These are phyloP conservation scores for Litsea cubeba DNA, from an alignment of 164 flowering plant genomes.

Conservation along the genomic window DNA sequence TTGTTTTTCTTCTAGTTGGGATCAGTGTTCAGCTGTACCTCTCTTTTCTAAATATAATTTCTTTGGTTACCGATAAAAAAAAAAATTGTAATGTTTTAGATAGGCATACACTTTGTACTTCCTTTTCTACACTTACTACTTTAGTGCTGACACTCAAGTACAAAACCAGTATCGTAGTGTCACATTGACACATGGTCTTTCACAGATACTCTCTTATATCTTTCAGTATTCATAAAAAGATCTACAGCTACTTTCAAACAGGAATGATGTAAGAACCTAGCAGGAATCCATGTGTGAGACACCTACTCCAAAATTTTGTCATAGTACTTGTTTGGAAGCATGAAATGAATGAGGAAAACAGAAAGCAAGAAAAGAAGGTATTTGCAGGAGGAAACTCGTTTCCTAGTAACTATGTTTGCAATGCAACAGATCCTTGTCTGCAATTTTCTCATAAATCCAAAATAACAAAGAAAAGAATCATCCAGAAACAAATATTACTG, in stretches of 20 bases:
- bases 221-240: too few species aligned
- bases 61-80: too few species aligned
- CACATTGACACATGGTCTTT: too few species aligned
- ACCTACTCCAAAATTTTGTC: not conserved
- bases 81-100: too few species aligned
- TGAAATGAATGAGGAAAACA: not conserved
- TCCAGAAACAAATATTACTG: not conserved
- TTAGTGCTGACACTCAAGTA: too few species aligned
- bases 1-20: too few species aligned
- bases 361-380: not conserved
- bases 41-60: too few species aligned
- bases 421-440: not conserved
- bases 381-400: not conserved
- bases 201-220: too few species aligned
- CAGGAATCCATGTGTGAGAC: not conserved
- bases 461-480: not conserved
- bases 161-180: too few species aligned
- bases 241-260: not conserved
- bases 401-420: not conserved
- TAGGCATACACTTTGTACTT: too few species aligned
- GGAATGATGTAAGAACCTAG: not conserved
- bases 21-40: too few species aligned
- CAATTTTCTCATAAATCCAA: constrained; percentile 1
- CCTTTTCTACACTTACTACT: too few species aligned
- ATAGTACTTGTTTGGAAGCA: not conserved